These are phyloP conservation scores for Hypomyces rosellus DNA, from an alignment of 2,329 filamentous ascomycete genomes.

Conservation along the genomic window DNA sequence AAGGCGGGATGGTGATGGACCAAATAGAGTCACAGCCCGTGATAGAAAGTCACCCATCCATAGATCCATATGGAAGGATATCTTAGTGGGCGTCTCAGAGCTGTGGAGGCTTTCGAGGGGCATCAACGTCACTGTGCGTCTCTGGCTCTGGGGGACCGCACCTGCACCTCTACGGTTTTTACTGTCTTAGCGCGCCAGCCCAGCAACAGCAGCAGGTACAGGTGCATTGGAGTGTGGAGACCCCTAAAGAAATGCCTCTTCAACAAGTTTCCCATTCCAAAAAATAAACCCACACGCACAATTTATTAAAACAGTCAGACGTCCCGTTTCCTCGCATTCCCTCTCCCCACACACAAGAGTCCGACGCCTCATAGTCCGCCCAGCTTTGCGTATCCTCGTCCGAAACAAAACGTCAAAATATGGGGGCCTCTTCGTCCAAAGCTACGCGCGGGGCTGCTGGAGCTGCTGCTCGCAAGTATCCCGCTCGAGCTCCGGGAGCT, in stretches of 20 bases:
- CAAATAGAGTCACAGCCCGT: too few relatives aligned
- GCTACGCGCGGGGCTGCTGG: conserved; percentile 5
- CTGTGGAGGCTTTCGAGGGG: too few relatives aligned
- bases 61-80: too few relatives aligned
- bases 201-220: too few relatives aligned
- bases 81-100: too few relatives aligned
- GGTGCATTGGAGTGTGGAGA: neutral
- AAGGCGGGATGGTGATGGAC: neutral
- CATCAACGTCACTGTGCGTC: too few relatives aligned
- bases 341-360: neutral
- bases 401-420: neutral
- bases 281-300: neutral
- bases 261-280: neutral
- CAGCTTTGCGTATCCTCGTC: too few relatives aligned
- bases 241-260: neutral
- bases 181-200: neutral
- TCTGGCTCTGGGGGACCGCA: too few relatives aligned
- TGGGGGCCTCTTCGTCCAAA: conserved; percentile 13
- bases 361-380: neutral
- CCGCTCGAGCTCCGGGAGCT: conserved; percentile 29
- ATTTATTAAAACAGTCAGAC: neutral
- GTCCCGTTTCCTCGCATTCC: neutral
- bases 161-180: too few relatives aligned
- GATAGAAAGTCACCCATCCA: too few relatives aligned
- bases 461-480: conserved; percentile 36